Conservation (phyloP, 208 protist genomes). For the Leptomonas pyrrhocoris region DNA sequence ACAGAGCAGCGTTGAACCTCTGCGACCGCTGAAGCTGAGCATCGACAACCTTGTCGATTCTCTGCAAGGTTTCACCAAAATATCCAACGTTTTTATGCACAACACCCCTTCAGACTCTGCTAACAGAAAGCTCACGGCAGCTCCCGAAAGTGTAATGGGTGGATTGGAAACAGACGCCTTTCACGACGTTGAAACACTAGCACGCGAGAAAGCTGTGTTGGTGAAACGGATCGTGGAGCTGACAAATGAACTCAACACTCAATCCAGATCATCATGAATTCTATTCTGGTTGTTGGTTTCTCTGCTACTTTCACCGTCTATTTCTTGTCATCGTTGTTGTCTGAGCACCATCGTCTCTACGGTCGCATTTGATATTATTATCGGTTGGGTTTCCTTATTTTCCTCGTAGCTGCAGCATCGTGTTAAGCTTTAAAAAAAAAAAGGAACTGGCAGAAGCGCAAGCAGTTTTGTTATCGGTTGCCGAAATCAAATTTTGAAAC, state of each 20-base stretch:
- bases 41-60: constrained; percentile 71
- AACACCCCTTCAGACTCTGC: not conserved
- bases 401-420: constrained; percentile 7
- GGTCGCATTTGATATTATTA: not conserved
- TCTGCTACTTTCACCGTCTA: not conserved
- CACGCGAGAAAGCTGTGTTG: constrained; percentile 13
- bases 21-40: constrained; percentile 35
- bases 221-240: constrained; percentile 24
- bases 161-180: not conserved
- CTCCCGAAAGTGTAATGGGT: not conserved
- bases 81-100: constrained; percentile 38
- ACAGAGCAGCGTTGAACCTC: not conserved
- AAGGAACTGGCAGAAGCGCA: not conserved
- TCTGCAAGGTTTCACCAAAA: constrained; percentile 52
- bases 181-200: not conserved
- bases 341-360: not conserved
- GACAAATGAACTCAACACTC: not conserved
- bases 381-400: not conserved
- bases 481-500: too few relatives aligned
- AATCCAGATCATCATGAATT: not conserved
- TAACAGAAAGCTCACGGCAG: not conserved
- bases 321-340: not conserved
- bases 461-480: too few relatives aligned
- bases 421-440: not conserved
- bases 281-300: not conserved